A percentile compares a stretch with the other conserved stretches of the same genome.
Evolutionary conservation across 495 filamentous ascomycete species (phyloP).

Genomic region (Bacidia gigantensis): DNA sequence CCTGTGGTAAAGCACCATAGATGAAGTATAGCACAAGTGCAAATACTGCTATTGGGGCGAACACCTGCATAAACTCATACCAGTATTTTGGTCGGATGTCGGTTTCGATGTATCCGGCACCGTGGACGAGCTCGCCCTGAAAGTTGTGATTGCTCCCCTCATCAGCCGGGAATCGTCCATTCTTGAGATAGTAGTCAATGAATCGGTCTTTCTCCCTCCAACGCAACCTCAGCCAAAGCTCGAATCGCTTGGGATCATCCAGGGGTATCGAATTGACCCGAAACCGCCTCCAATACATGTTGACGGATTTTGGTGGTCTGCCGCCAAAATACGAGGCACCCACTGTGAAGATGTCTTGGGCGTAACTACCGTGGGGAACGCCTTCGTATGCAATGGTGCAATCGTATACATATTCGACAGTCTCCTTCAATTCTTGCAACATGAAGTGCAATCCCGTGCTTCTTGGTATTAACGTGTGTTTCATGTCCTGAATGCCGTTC

Average conservation of each 20-base stretch:
- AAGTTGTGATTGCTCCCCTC: conserved; percentile 18
- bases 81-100: conserved; percentile 31
- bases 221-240: conserved; percentile 56
- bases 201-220: conserved; percentile 74
- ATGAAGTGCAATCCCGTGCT: conserved; percentile 67
- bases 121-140: conserved; percentile 15
- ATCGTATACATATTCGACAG: conserved; percentile 71
- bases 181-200: conserved; percentile 53
- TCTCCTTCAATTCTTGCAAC: conserved; percentile 53
- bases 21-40: conserved; percentile 21
- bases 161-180: conserved; percentile 55
- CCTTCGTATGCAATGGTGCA: conserved; percentile 80
- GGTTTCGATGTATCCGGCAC: conserved; percentile 28
- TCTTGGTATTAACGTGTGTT: conserved; percentile 57
- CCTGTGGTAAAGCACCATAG: conserved; percentile 18
- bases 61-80: conserved; percentile 40
- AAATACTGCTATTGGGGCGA: conserved; percentile 21
- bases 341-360: conserved; percentile 64
- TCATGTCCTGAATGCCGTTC: conserved; percentile 46
- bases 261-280: conserved; percentile 51
- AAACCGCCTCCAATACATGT: conserved; percentile 75
- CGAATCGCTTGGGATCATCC: conserved; percentile 46
- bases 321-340: conserved; percentile 61
- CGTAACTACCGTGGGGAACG: conserved; percentile 54
- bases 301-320: conserved; percentile 66